These are phyloP conservation scores for Nicotiana attenuata DNA, from an alignment of 257 asterid genomes.

Conservation along the genomic window DNA sequence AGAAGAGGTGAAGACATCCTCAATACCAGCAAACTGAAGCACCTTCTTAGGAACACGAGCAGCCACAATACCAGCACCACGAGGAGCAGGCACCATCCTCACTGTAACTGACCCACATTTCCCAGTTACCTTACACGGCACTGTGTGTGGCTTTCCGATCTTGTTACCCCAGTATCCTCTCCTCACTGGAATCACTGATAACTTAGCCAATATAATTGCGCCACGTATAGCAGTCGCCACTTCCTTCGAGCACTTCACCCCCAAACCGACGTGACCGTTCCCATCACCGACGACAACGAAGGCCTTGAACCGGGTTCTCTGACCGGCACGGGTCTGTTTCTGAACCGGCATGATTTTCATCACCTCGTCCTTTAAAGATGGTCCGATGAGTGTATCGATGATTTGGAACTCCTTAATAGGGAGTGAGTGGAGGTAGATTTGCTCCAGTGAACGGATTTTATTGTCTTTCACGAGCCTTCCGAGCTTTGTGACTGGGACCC, in stretches of 20 bases:
- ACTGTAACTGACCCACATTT: conserved; percentile 90
- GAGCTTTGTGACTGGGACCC: conserved; percentile 87
- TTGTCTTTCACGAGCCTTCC: conserved; percentile 68
- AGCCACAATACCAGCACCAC: conserved; percentile 87
- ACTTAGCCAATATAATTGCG: conserved; percentile 69
- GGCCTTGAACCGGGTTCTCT: conserved; percentile 86
- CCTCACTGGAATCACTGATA: conserved; percentile 74
- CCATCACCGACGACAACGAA: conserved; percentile 84
- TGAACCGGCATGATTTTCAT: conserved; percentile 96
- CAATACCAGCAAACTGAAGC: conserved; percentile 87
- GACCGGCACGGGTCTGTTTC: conserved; percentile 97
- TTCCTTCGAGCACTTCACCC: conserved; percentile 87
- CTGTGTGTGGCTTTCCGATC: conserved; percentile 85
- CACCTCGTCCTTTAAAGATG: conserved; percentile 74
- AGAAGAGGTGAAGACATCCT: conserved; percentile 78
- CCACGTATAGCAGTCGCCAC: conserved; percentile 94
- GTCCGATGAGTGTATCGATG: conserved; percentile 57
- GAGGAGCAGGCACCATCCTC: conserved; percentile 90
- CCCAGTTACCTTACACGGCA: conserved; percentile 91
- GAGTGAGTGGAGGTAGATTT: conserved; percentile 79
- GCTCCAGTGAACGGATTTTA: conserved; percentile 60
- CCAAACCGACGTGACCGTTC: conserved; percentile 82
- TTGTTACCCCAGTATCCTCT: conserved; percentile 95
- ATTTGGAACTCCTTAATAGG: conserved; percentile 84
- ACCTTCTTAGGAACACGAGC: conserved; percentile 92